These are phyloP conservation scores for Candida ovalis DNA, from an alignment of 805 yeast genomes.

Conservation along the genomic window DNA sequence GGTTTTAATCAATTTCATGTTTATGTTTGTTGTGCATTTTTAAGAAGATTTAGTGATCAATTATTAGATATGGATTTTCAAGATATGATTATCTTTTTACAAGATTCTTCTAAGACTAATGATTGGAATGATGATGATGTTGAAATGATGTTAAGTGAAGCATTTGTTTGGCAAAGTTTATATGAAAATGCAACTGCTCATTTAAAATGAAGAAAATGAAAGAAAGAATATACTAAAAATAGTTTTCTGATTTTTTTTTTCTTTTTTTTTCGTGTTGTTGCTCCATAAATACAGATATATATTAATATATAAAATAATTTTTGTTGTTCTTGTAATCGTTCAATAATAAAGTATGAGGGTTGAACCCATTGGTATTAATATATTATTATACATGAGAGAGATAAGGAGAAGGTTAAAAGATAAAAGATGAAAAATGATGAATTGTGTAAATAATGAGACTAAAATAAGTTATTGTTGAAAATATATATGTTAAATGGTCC, in stretches of 20 bases:
- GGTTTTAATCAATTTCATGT: constrained; percentile 93
- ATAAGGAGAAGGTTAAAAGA: neutral
- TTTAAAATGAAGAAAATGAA: constrained; percentile 37
- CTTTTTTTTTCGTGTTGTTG: neutral
- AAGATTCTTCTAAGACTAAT: constrained; percentile 75
- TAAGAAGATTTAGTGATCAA: constrained; percentile 80
- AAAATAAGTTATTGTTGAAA: constrained; percentile 3
- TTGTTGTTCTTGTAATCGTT: no score
- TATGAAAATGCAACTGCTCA: constrained; percentile 91
- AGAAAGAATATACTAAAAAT: neutral
- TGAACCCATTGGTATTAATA: constrained; percentile 1
- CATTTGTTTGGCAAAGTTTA: constrained; percentile 92
- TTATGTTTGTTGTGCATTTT: constrained; percentile 95
- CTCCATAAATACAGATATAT: neutral
- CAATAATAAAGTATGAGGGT: neutral
- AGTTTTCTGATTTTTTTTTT: neutral
- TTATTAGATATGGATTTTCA: constrained; percentile 87
- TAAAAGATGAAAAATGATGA: neutral
- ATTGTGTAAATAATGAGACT: neutral
- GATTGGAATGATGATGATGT: constrained; percentile 87
- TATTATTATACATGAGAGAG: neutral
- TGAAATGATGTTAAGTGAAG: constrained; percentile 90
- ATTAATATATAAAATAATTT: no score
- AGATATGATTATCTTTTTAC: constrained; percentile 86
- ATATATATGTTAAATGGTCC: neutral